Evolutionary conservation across 2,329 filamentous ascomycete genomes (phyloP).

Genomic region (Pseudogymnoascus sp.): DNA sequence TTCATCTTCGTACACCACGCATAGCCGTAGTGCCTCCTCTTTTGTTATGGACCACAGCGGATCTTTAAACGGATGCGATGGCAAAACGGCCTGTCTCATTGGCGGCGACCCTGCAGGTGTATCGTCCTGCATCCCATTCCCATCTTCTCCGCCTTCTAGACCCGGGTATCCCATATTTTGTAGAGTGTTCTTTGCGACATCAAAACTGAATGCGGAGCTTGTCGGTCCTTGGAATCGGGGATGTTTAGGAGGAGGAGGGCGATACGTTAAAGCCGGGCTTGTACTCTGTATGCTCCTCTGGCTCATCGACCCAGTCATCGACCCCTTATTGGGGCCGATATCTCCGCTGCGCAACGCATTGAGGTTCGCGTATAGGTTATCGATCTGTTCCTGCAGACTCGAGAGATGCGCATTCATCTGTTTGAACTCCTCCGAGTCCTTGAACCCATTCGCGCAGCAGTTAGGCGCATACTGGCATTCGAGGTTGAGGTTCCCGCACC

Average conservation of each 20-base stretch:
- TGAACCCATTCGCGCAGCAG: slow-evolving; percentile 71
- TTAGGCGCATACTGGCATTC: slow-evolving; percentile 61
- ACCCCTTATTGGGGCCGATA: neutral
- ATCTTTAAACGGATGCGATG: slow-evolving; percentile 47
- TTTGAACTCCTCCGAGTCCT: slow-evolving; percentile 87
- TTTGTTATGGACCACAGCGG: slow-evolving; percentile 73
- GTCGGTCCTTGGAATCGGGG: slow-evolving; percentile 77
- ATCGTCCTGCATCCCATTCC: slow-evolving; percentile 47
- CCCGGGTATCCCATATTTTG: slow-evolving; percentile 82
- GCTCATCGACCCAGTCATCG: slow-evolving; percentile 7
- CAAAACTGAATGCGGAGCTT: slow-evolving; percentile 76
- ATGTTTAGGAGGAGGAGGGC: slow-evolving; percentile 22
- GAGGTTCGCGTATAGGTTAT: slow-evolving; percentile 66
- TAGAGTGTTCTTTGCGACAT: slow-evolving; percentile 79
- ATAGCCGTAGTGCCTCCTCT: slow-evolving; percentile 74
- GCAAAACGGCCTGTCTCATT: slow-evolving; percentile 21
- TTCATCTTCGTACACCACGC: slow-evolving; percentile 79
- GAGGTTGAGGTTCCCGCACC: slow-evolving; percentile 63
- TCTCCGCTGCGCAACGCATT: slow-evolving; percentile 51
- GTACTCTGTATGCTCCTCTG: slow-evolving; percentile 9
- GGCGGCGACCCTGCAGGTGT: slow-evolving; percentile 36
- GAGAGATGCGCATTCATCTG: slow-evolving; percentile 69
- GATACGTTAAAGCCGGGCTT: neutral
- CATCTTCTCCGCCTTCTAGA: slow-evolving; percentile 56
- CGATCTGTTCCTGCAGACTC: slow-evolving; percentile 77